Evolutionary conservation across 2,329 filamentous ascomycete genomes (phyloP).

Genomic region (Sclerotinia sclerotiorum): DNA sequence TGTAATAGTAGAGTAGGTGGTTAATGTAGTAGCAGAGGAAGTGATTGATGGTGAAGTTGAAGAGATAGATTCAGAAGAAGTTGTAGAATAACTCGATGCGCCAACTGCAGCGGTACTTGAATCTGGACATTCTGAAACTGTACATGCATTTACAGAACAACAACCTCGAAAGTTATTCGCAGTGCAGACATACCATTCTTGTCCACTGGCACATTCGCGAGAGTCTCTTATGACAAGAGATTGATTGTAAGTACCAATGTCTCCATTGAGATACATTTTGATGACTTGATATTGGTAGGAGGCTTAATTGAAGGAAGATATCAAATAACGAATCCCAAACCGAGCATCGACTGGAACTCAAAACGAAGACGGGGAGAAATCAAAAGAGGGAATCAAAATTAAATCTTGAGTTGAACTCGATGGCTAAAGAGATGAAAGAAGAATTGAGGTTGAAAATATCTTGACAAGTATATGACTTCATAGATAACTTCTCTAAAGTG

Average conservation of each 20-base stretch:
- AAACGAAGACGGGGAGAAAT: background rate
- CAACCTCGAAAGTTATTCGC: constrained; percentile 13
- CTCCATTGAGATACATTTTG: constrained; percentile 18
- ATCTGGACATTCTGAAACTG: constrained; percentile 16
- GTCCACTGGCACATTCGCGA: constrained; percentile 1
- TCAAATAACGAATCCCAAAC: background rate
- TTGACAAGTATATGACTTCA: background rate
- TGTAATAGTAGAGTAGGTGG: too few relatives aligned
- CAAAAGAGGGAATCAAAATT: background rate
- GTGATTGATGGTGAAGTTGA: background rate
- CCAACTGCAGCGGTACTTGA: constrained; percentile 9
- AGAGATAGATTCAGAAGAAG: background rate
- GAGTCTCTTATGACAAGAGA: constrained; percentile 17
- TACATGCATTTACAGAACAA: constrained; percentile 24
- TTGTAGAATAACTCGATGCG: background rate
- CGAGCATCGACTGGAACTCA: background rate
- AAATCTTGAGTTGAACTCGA: background rate
- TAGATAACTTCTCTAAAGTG: background rate
- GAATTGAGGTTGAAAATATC: background rate
- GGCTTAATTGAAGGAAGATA: background rate
- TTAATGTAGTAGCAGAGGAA: background rate
- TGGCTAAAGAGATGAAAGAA: background rate
- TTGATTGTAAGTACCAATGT: constrained; percentile 5
- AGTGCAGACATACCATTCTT: constrained; percentile 18
- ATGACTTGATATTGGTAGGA: background rate